phyloP scores from a whole-genome alignment of 1,284 basidiomycete genomes.

The Moesziomyces sp. region DNA sequence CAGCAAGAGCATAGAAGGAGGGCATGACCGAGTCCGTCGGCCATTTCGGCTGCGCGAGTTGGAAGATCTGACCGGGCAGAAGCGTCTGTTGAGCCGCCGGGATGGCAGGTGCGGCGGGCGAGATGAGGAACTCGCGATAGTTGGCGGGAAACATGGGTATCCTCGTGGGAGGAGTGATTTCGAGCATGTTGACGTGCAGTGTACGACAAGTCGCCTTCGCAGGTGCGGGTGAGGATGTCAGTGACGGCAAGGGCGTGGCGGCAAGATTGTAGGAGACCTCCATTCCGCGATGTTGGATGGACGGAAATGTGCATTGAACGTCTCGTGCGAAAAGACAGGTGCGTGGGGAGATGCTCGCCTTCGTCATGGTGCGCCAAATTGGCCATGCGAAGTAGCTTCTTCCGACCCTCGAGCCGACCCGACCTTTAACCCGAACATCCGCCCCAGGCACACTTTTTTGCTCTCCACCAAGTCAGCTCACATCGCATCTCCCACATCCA shows the following conservation, averaged over 20 bases:
- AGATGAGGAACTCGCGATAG: constrained; percentile 39
- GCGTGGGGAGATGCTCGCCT: neutral
- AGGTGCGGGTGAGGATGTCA: too few species aligned
- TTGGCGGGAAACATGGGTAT: constrained; percentile 35
- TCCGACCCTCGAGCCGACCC: neutral
- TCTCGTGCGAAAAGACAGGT: neutral
- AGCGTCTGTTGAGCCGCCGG: constrained; percentile 26
- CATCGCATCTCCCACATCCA: too few species aligned
- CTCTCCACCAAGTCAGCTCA: neutral
- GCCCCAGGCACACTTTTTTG: constrained; percentile 1
- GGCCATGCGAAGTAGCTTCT: constrained; percentile 5
- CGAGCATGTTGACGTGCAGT: constrained; percentile 19
- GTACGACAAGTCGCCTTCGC: too few species aligned
- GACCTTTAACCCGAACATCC: constrained; percentile 17
- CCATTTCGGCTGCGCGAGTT: constrained; percentile 38
- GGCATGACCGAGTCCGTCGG: constrained; percentile 26
- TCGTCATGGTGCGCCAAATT: constrained; percentile 21
- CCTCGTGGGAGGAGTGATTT: constrained; percentile 27
- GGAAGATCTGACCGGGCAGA: constrained; percentile 36
- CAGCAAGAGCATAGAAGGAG: constrained; percentile 33
- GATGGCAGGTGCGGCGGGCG: constrained; percentile 16
- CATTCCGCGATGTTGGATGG: neutral
- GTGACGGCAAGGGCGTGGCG: too few species aligned
- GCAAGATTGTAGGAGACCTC: too few species aligned
- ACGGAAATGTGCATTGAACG: too few species aligned